Conservation (phyloP, 306 rosid species). For the Abrus pulchellus region DNA sequence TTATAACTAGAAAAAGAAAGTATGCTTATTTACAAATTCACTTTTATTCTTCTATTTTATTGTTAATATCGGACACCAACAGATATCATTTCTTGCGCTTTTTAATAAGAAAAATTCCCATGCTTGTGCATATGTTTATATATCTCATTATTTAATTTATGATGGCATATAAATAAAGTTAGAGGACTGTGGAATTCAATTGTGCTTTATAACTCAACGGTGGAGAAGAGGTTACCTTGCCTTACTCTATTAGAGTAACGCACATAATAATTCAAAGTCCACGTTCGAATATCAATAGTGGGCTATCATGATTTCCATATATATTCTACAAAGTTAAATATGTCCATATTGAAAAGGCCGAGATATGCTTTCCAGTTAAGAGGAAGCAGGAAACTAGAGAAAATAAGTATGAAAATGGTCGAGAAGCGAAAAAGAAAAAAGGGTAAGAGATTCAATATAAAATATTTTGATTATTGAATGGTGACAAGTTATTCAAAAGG, state of each 20-base stretch:
- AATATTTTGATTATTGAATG: neutral
- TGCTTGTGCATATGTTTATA: neutral
- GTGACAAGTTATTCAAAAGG: neutral
- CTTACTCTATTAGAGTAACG: neutral
- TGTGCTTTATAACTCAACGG: neutral
- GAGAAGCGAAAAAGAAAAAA: neutral
- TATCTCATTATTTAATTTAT: neutral
- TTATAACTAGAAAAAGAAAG: neutral
- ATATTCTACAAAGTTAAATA: neutral
- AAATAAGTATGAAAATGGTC: neutral
- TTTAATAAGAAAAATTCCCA: neutral
- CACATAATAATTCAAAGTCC: neutral
- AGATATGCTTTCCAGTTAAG: constrained; percentile 9
- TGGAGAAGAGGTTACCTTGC: constrained; percentile 22
- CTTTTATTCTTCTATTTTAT: neutral
- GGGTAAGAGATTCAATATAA: neutral
- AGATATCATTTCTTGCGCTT: neutral
- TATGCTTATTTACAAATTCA: neutral
- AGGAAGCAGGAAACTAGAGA: neutral
- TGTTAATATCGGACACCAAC: neutral
- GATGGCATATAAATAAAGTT: neutral
- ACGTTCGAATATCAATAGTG: neutral
- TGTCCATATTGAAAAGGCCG: neutral
- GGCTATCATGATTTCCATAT: neutral
- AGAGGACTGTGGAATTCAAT: neutral